Evolutionary conservation across 768 basidiomycete genomes (phyloP).

Genomic region (Leccinum imitatum): DNA sequence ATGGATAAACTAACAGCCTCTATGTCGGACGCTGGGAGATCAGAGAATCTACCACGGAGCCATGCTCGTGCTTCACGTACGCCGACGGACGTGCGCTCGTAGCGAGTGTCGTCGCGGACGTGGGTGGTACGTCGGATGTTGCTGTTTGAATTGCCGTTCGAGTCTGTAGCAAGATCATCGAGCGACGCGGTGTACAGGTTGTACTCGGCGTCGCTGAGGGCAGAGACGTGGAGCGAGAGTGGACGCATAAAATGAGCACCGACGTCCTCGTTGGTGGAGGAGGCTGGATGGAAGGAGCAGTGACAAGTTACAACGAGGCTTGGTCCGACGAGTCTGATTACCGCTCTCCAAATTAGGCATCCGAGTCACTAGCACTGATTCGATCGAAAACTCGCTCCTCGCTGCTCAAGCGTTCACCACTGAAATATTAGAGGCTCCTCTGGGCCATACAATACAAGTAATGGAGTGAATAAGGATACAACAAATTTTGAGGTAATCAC

Average conservation of each 20-base stretch:
- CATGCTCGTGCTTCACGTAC: slow-evolving; percentile 71
- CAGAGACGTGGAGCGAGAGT: slow-evolving; percentile 69
- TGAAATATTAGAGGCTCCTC: no score
- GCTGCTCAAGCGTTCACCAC: no score
- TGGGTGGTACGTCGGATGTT: neutral
- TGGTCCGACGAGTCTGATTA: neutral
- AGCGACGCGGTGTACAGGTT: slow-evolving; percentile 62
- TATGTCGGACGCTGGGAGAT: slow-evolving; percentile 49
- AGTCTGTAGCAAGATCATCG: slow-evolving; percentile 46
- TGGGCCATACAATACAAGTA: no score
- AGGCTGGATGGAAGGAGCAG: neutral
- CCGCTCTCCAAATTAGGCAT: no score
- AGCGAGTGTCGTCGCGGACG: slow-evolving; percentile 46
- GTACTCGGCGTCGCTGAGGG: slow-evolving; percentile 74
- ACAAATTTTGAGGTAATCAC: no score
- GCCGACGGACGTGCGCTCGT: slow-evolving; percentile 53
- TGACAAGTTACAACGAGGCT: neutral
- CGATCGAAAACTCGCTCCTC: no score
- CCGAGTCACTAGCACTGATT: no score
- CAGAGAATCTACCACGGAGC: slow-evolving; percentile 68
- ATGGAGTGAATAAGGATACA: no score
- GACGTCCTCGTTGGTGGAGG: slow-evolving; percentile 2
- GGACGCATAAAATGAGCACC: slow-evolving; percentile 47
- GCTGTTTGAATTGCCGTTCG: slow-evolving; percentile 18
- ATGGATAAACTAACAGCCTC: slow-evolving; percentile 49